Evolutionary conservation across 169 alveolate genomes (phyloP).

Genomic region (Amoebophrya sp.): DNA sequence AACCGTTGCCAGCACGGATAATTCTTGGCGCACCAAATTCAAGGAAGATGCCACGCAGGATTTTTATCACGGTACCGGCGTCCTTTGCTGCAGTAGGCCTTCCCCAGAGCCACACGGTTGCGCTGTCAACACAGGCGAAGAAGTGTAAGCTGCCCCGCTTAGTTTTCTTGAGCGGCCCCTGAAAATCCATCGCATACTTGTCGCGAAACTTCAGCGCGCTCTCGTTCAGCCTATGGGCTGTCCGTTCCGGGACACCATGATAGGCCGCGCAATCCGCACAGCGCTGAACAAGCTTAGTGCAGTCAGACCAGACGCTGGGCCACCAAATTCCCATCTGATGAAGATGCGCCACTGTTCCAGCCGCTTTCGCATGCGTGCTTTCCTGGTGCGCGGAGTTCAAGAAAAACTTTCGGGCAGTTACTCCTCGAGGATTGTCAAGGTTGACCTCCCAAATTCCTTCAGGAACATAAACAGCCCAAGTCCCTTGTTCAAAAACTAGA

Average conservation of each 20-base stretch:
- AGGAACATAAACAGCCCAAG: background rate
- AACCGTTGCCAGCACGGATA: background rate
- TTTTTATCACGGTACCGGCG: background rate
- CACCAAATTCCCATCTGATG: background rate
- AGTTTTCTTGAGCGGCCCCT: background rate
- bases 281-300: background rate
- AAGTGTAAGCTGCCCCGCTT: background rate
- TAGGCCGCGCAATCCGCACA: background rate
- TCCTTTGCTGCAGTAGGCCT: background rate
- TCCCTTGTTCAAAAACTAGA: background rate
- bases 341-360: constrained; percentile 19
- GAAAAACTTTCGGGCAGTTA: background rate
- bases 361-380: background rate
- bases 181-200: background rate
- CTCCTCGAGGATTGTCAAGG: background rate
- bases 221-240: background rate
- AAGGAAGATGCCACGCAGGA: background rate
- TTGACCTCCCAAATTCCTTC: background rate
- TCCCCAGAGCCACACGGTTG: background rate
- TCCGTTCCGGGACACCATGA: background rate
- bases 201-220: background rate
- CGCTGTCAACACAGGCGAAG: background rate
- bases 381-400: background rate
- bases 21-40: background rate
- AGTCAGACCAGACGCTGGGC: background rate